These are phyloP conservation scores for Platismatia glauca DNA, from an alignment of 495 filamentous ascomycete species.

Conservation along the genomic window DNA sequence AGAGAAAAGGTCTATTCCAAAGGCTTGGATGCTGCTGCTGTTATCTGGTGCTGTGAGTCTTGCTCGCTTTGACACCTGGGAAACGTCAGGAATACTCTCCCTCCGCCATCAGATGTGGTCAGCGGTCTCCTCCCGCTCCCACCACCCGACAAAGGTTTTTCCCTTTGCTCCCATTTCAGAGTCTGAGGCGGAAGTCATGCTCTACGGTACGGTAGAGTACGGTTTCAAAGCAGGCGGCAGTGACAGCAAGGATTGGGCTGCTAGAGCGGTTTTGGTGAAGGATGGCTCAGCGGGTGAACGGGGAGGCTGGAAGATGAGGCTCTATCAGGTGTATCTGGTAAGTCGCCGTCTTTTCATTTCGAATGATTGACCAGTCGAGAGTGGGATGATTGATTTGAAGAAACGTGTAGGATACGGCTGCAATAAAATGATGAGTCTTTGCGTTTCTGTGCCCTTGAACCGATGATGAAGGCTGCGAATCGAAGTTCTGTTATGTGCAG, in stretches of 20 bases:
- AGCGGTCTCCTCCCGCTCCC: slow-evolving; percentile 42
- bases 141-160: slow-evolving; percentile 44
- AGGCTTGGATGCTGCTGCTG: neutral
- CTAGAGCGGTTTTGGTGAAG: slow-evolving; percentile 40
- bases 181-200: slow-evolving; percentile 43
- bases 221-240: slow-evolving; percentile 43
- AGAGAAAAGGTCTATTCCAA: neutral
- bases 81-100: slow-evolving; percentile 41
- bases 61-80: neutral
- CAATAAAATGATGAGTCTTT: neutral
- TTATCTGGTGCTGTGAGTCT: neutral
- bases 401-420: neutral
- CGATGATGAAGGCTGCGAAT: neutral
- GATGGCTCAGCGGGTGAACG: slow-evolving; percentile 29
- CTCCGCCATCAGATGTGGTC: slow-evolving; percentile 51
- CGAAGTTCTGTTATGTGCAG: neutral
- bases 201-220: slow-evolving; percentile 51
- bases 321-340: slow-evolving; percentile 61
- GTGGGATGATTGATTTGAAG: neutral
- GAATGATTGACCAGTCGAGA: neutral
- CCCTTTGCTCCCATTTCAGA: slow-evolving; percentile 37
- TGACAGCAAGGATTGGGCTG: slow-evolving; percentile 45
- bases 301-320: slow-evolving; percentile 43
- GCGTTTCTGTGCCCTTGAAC: neutral
- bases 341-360: neutral